phyloP scores from a whole-genome alignment of 768 basidiomycete species.

The Crassisporium funariophilum region DNA sequence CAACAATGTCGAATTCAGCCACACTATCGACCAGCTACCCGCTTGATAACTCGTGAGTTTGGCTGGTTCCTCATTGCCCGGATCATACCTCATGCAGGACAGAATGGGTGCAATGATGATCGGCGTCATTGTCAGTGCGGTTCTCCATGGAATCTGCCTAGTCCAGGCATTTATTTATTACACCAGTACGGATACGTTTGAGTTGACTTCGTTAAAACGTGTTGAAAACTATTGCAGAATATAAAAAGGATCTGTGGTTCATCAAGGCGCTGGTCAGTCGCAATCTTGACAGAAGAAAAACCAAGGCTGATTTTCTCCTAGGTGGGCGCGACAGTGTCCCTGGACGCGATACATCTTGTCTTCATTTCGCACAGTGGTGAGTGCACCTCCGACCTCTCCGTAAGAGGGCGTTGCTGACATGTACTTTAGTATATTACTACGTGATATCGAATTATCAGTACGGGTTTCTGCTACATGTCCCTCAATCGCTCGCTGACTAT shows the following conservation, averaged over 20 bases:
- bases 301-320: slow-evolving; percentile 8
- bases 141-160: slow-evolving; percentile 45
- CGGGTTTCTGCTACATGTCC: slow-evolving; percentile 8
- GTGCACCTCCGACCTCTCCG: slow-evolving; percentile 12
- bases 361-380: slow-evolving; percentile 49
- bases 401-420: slow-evolving; percentile 2
- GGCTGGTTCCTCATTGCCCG: background rate
- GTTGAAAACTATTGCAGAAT: slow-evolving; percentile 22
- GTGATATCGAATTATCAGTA: slow-evolving; percentile 45
- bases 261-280: slow-evolving; percentile 42
- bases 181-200: slow-evolving; percentile 24
- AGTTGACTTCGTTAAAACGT: background rate
- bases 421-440: slow-evolving; percentile 46
- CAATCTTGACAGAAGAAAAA: background rate
- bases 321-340: slow-evolving; percentile 42
- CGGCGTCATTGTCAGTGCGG: slow-evolving; percentile 39
- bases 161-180: slow-evolving; percentile 54
- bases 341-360: slow-evolving; percentile 51
- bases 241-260: slow-evolving; percentile 42
- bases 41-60: slow-evolving; percentile 35
- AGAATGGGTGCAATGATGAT: slow-evolving; percentile 50
- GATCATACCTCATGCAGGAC: no score
- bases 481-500: background rate
- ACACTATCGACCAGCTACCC: slow-evolving; percentile 29
- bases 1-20: slow-evolving; percentile 22